Base-by-base conservation (phyloP, 2,329 filamentous ascomycete genomes). In the Apiospora rasikravindrae region DNA sequence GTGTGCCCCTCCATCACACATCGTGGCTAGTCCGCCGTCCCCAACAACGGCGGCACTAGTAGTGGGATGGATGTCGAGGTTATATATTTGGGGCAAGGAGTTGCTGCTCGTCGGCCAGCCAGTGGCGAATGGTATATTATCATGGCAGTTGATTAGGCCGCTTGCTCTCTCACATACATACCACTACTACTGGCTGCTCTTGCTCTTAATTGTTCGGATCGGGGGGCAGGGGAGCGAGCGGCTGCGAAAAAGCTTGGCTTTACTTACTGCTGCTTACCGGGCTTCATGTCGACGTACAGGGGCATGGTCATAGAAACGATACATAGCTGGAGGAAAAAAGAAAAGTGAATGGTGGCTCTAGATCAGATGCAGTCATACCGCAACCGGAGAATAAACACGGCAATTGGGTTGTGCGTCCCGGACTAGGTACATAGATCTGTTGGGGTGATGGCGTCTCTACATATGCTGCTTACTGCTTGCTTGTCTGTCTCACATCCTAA, bases 1-100 rank as follows among this genome's bases (percentile, higher is more conserved):
- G 14, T 61, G 16, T 61, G 53, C 53, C 51, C 51, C 51, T 57
- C 51, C 51, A 57, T 53, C 51, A 57, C 51, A 57, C 51, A 22
- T n/a, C 45, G 22, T 22, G 19, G 8, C 53, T 57, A 57, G 51
- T 14, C 29, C 29, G 51, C 26, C 51, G 14, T 1, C 16, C 16
- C 16, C 6, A 3, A 37, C 53, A 37, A 37, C 53, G 53, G 53
- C 29, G 51, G 51, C 5, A n/a, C 14, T 29, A 13, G 10, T 2
- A 13, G 2, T 33, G 14, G 19, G 33, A 37, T 37, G 33, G 33
- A 37, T 37, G 33, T 19, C 19, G 29, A 11, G 8, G 53, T 19
- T 19, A 11, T 29, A 61, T 37, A 22, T 37, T 33, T 61, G 16
- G 49, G 45, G 29, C 16, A 61, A 33, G 53, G 53, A 61, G 26